These are phyloP conservation scores for Punica granatum DNA, from an alignment of 345 rosid genomes.

Conservation along the genomic window DNA sequence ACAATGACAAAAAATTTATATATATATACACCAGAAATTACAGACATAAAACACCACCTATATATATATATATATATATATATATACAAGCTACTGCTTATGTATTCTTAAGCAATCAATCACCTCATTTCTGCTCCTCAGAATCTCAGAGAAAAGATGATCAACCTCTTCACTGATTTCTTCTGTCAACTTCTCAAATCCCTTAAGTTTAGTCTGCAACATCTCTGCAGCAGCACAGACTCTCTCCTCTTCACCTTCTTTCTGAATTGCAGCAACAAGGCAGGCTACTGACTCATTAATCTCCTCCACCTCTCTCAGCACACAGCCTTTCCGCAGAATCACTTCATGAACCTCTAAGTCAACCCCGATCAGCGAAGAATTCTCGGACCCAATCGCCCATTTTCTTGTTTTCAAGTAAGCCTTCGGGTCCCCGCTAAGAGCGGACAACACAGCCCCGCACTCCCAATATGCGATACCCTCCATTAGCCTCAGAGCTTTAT, in stretches of 20 bases:
- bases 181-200: constrained; percentile 33
- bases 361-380: constrained; percentile 17
- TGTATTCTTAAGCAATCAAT: constrained; percentile 25
- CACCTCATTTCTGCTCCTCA: constrained; percentile 43
- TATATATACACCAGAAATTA: no score
- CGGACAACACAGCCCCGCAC: constrained; percentile 31
- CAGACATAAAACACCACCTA: neutral
- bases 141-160: constrained; percentile 33
- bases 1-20: no score
- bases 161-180: constrained; percentile 34
- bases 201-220: constrained; percentile 28
- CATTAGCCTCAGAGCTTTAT: constrained; percentile 36
- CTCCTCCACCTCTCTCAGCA: constrained; percentile 36
- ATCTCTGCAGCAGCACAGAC: constrained; percentile 24
- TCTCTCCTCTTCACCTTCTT: constrained; percentile 8
- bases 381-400: constrained; percentile 10
- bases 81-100: constrained; percentile 8
- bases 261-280: constrained; percentile 27
- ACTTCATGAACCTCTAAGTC: constrained; percentile 20
- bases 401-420: constrained; percentile 31
- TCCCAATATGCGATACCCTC: constrained; percentile 37
- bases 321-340: constrained; percentile 18
- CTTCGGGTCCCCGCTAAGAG: constrained; percentile 32
- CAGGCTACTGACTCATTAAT: constrained; percentile 34
- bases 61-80: neutral